Evolutionary conservation across 352 stramenopile species (phyloP).

Genomic region (Phytopythium litorale): DNA sequence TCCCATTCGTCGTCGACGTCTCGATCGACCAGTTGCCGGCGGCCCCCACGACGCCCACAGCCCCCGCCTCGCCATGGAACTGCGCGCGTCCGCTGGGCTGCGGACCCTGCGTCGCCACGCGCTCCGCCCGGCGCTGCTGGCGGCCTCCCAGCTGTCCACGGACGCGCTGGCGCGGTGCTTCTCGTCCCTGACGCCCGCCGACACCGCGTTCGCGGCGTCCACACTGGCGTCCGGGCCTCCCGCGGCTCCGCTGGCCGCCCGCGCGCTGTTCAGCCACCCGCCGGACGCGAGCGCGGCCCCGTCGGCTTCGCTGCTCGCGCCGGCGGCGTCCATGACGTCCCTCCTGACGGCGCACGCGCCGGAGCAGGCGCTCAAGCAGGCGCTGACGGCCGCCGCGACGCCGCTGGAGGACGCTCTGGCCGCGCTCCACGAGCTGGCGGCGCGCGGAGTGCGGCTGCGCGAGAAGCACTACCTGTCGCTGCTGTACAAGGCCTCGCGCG

Average conservation of each 20-base stretch:
- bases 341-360: not conserved
- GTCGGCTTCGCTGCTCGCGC: not conserved
- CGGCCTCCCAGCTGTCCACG: not conserved
- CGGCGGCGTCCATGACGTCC: not conserved
- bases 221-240: not conserved
- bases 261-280: not conserved
- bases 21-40: not conserved
- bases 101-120: not conserved
- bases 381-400: not conserved
- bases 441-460: constrained; percentile 14
- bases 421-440: constrained; percentile 26
- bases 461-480: constrained; percentile 50
- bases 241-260: not conserved
- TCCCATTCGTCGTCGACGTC: not conserved
- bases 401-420: constrained; percentile 26
- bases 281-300: not conserved
- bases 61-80: not conserved
- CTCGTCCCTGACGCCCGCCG: not conserved
- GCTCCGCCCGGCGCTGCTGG: not conserved
- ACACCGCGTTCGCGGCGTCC: not conserved
- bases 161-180: not conserved
- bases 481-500: constrained; percentile 57
- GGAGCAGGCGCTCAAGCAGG: too few species aligned
- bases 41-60: not conserved
- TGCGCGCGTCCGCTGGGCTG: constrained; percentile 1